Evolutionary conservation across 1,139 yeast genomes (phyloP).

Genomic region (Yamadazyma buinensis): DNA sequence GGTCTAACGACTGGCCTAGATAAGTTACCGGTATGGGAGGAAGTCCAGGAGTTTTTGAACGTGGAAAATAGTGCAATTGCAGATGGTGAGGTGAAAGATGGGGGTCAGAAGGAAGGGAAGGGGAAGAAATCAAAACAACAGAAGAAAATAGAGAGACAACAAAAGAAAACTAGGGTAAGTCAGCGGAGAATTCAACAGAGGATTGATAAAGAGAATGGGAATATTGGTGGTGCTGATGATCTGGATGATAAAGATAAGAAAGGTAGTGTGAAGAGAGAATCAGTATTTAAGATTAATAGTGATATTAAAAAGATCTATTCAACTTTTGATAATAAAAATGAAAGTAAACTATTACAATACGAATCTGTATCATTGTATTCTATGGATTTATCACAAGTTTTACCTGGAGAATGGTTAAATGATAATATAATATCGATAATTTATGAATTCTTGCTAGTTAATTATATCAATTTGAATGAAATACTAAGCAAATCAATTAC

Average conservation of each 20-base stretch:
- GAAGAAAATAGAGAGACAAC: constrained; percentile 26
- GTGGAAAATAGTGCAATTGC: constrained; percentile 22
- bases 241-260: too few relatives aligned
- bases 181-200: constrained; percentile 8
- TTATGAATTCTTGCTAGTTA: constrained; percentile 47
- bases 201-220: neutral
- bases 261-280: constrained; percentile 8
- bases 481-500: constrained; percentile 22
- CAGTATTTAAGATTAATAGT: constrained; percentile 18
- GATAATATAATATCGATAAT: constrained; percentile 66
- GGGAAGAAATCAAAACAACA: constrained; percentile 23
- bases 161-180: constrained; percentile 25
- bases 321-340: constrained; percentile 11
- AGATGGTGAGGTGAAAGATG: constrained; percentile 14
- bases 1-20: constrained; percentile 28
- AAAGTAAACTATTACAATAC: constrained; percentile 25
- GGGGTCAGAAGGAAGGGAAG: constrained; percentile 10
- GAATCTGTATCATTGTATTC: constrained; percentile 38
- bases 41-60: neutral
- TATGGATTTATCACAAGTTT: constrained; percentile 32
- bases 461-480: constrained; percentile 12
- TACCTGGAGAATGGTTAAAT: constrained; percentile 67
- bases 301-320: constrained; percentile 21
- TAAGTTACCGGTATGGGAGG: constrained; percentile 24
- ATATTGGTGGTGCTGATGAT: too few relatives aligned